Base-by-base conservation (phyloP, 2,329 filamentous ascomycete genomes). In the Metarhizium brunneum region DNA sequence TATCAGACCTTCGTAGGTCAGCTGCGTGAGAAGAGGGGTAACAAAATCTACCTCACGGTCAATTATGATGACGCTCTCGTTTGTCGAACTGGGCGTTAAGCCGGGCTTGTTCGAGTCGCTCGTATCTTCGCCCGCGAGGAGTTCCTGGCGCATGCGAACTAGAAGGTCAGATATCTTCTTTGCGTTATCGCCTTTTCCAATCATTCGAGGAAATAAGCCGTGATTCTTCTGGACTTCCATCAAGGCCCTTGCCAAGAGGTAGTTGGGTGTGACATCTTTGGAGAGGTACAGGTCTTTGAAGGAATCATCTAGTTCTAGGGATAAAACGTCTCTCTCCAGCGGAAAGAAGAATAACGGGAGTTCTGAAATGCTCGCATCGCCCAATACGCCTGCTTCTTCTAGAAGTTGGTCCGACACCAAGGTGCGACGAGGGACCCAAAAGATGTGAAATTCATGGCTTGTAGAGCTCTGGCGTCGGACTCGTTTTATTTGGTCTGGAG, bases 11-110 rank as follows among this genome's bases (percentile, higher is more conserved):
- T 99, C 92, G 65, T 99, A 99, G 1, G 94, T 99, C 59, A 99
- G 76, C 68, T 99, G 94, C 0, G 92, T 97, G 54, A 99, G 84
- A 16, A 99, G 79, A 0, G 88, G 87, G 1, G 94, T 96, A 16
- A 92, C 90, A 65, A 94, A 91, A 69, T 99, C 94, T 55, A 96
- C 87, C 68, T 96, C 92, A 52, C 94, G 88, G 70, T 99, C 94
- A 55, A 99, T 91, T 58, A 99, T 88, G 64, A 99, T 92, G 57
- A 96, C 77, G 66, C 87, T 95, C 69, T 99, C 94, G 50, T 91
- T 88, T 6, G 85, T 86, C 11, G 87, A 87, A 69, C 94, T 97
- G 13, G 94, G 92, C 11, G 89, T 86, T 30, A 95, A 76, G 6
- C 88, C 88, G 48, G 85, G 76, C 61, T 80, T 81, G 54, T 75